Percentiles rank a stretch among this genome's conserved stretches.
Conservation (phyloP, 345 rosid species). For the Excoecaria agallocha region DNA sequence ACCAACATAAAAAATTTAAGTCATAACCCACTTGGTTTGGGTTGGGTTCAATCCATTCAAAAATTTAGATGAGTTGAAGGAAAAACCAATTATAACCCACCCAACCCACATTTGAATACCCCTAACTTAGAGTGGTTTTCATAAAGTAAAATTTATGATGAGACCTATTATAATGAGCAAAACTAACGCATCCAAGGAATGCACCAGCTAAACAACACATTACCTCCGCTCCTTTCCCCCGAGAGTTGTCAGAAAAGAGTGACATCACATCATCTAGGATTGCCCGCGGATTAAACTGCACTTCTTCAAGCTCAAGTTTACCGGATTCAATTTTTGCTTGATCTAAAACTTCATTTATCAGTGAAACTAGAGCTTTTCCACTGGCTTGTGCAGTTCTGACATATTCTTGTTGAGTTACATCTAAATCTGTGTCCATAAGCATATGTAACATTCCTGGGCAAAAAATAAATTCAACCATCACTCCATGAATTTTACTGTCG, state of each 20-base stretch:
- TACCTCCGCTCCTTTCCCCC: conserved; percentile 90
- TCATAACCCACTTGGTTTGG: too few species aligned
- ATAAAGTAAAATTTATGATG: neutral
- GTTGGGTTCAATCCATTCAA: too few species aligned
- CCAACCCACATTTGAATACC: too few species aligned
- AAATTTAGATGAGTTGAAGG: too few species aligned
- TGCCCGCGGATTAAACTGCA: conserved; percentile 71
- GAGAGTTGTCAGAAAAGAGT: conserved; percentile 87
- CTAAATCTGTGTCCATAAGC: conserved; percentile 88
- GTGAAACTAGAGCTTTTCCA: conserved; percentile 86
- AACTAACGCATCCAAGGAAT: neutral
- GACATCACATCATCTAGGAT: conserved; percentile 90
- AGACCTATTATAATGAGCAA: too few species aligned
- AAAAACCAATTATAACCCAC: too few species aligned
- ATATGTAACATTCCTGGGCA: conserved; percentile 85
- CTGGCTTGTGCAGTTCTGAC: conserved; percentile 92
- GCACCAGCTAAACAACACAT: neutral
- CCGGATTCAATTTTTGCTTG: conserved; percentile 97
- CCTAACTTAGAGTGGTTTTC: too few species aligned
- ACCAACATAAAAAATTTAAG: too few species aligned
- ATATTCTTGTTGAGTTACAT: conserved; percentile 84
- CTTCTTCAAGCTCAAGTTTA: conserved; percentile 90
- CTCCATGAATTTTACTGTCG: conserved; percentile 1
- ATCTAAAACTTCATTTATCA: conserved; percentile 89
- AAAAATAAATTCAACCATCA: conserved; percentile 13